Base-by-base conservation (phyloP, 208 protist genomes). In the Crithidia fasciculata region DNA sequence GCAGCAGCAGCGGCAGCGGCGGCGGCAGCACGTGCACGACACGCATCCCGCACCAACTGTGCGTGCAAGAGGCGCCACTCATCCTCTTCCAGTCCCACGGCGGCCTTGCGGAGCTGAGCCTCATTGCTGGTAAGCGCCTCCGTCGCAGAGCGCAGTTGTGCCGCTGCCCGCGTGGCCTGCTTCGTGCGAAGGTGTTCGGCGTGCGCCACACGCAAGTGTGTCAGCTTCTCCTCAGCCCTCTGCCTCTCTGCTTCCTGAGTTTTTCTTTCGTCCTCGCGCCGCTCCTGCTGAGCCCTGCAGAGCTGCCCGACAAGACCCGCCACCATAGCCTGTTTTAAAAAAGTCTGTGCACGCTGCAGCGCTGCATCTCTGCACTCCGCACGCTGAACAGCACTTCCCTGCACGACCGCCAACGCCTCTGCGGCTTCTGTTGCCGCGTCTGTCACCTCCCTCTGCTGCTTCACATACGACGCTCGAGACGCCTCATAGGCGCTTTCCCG, bases 71-170 rank as follows among this genome's bases (percentile, higher is more conserved):
- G 65, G 8, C 64, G 13, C 52, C 72, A 82, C 72, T 93, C 88
- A 74, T 93, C 88, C 39, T 53, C 84, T 55, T 72, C 61, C 12
- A 90, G 61, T 15, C 72, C 85, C 65, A 69, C 73, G 4, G 78
- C 68, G 15, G 78, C 64, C 50, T 86, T 82, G 39, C 66, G 71
- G 41, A 61, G 62, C 55, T 83, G 83, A 5, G 58, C 47, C 56
- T 80, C 65, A 18, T 37, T 36, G 2, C 49, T 40, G 0, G 43
- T 44, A 3, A 63, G 41, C 5, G 66, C 40, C 50, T 70, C 57
- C 0, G 12, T 13, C 8, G 16, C 28, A 5, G 18, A 59, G 5
- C 47, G 50, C 15, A 4, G 28, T 7, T 50, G 41, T 36, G 67
- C 50, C 49, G 54, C 67, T 43, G 41, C 78, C 19, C 59, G 73